A percentile compares a stretch with the other conserved stretches of the same genome.
phyloP scores from a whole-genome alignment of 371 early-diverging fungal genomes.

The Batkoa obscura region DNA sequence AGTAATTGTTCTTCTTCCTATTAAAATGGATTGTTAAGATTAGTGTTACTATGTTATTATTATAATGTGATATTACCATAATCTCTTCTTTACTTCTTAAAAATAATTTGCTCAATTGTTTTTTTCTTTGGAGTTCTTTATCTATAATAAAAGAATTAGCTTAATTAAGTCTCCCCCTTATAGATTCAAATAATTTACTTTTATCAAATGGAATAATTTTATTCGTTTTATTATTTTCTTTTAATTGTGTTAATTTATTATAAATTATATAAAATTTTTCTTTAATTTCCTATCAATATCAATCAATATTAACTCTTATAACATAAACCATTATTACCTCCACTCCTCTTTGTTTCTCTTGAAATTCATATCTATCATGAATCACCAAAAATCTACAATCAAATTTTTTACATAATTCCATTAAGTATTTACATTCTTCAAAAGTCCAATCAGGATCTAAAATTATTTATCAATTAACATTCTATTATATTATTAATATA shows the following conservation, averaged over 20 bases:
- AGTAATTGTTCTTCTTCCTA: background rate
- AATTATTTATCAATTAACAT: background rate
- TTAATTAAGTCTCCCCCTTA: background rate
- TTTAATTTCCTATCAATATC: conserved; percentile 43
- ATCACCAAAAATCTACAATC: conserved; percentile 72
- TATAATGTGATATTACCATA: background rate
- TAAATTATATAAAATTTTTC: conserved; percentile 51
- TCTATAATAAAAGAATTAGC: background rate
- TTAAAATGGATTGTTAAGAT: background rate
- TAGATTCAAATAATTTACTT: background rate
- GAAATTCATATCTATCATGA: conserved; percentile 54
- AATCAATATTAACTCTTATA: background rate
- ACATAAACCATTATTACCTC: conserved; percentile 8
- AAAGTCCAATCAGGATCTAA: conserved; percentile 57
- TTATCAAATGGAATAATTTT: background rate
- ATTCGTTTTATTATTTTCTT: background rate
- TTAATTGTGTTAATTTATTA: background rate
- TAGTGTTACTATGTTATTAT: background rate
- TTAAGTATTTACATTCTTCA: conserved; percentile 69
- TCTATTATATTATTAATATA: background rate
- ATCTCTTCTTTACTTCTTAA: background rate
- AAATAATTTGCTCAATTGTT: background rate
- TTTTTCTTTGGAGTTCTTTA: background rate
- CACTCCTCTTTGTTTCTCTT: conserved; percentile 21
- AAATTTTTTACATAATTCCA: conserved; percentile 47